Evolutionary conservation across 139 green algal species (phyloP), one percentile per base, ranked within the genome.

Genomic region (Microglena sp.): DNA sequence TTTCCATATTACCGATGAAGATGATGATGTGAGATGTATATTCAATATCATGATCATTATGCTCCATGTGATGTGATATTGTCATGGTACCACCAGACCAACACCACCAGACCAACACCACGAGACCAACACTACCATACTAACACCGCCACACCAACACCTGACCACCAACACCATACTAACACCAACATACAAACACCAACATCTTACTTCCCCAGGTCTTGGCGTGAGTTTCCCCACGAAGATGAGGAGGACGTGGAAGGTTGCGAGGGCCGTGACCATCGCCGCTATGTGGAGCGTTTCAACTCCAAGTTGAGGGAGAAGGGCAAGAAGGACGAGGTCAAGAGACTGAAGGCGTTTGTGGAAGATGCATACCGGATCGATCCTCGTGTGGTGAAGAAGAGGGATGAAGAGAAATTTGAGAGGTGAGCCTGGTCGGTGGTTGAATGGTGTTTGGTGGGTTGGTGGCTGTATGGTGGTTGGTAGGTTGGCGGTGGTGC

Each of bases 211-310:
- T n/a, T n/a, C n/a, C n/a, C n/a, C 78, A 89, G 87, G 72, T 90
- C 77, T 5, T 98, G 92, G 92, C 72, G 92, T 8, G 92, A 97
- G 84, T 97, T 97, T 70, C 92, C 92, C 0, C 89, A 98, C 70
- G 84, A 84, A 0, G 92, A 97, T 55, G 92, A 97, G 74, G 92
- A 95, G 74, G 92, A 98, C 74, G 64, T 93, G 36, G 87, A 96
- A 64, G 70, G 80, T 44, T 87, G 85, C 0, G 89, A 95, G 82
- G 77, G 73, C 66, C 66, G 89, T 5, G 87, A 96, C 66, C 80
- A 96, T 73, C 81, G 77, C 28, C 72, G 92, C 30, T 98, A 86
- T 85, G 92, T 98, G 35, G 92, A 97, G 76, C 67, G 91, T 11
- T 78, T 89, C 60, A 98, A 98, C 74, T 44, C 79, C 28, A 97